Base-by-base conservation (phyloP, 2,329 filamentous ascomycete genomes). In the Fusarium begoniae region DNA sequence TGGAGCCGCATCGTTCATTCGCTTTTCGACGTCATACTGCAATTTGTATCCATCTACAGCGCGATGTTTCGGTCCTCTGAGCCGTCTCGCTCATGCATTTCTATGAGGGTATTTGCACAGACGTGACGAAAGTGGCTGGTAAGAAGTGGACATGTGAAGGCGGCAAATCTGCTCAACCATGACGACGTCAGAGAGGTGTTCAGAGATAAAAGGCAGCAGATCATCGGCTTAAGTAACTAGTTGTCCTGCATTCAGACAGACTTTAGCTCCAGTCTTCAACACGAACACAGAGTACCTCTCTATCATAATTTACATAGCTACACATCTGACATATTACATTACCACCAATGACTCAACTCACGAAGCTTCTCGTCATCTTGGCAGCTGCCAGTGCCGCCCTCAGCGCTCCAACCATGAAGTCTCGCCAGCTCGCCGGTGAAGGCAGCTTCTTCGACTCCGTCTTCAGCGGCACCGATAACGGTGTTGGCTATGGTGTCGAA, bases 351-450 rank as follows among this genome's bases (percentile, higher is more conserved):
- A 55, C 47, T 50, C 63, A 56, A 5, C 47, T 66, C 13, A 14
- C 28, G 47, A 66, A 64, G 13, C 9, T 55, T 24, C 59, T 64
- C 5, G 30, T 64, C 13, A 26, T 55, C 9, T 28, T 64, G 15
- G 59, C 63, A 15, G 40, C 17, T 13, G 4, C 48, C n/a, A 24
- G 20, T 7, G 35, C 17, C 6, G 15, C 40, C 15, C 24, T 66
- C 14, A 9, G 59, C 2, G 59, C 63, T 13, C 59, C 63, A 3
- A 24, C 22, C 5, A 28, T 45, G 14, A 24, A 37, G 5, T 4
- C 59, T 13, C 59, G 63, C 10, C 63, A 66, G 17, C 63, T 64
- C 18, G 63, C 59, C 1, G 63, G 59, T 3, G 63, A 66, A 22
- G 63, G 63, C n/a, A 18, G 48, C 12, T 41, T 37, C 24, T 26